These are phyloP conservation scores for Xylaria digitata DNA, from an alignment of 2,329 filamentous ascomycete species.

Conservation along the genomic window DNA sequence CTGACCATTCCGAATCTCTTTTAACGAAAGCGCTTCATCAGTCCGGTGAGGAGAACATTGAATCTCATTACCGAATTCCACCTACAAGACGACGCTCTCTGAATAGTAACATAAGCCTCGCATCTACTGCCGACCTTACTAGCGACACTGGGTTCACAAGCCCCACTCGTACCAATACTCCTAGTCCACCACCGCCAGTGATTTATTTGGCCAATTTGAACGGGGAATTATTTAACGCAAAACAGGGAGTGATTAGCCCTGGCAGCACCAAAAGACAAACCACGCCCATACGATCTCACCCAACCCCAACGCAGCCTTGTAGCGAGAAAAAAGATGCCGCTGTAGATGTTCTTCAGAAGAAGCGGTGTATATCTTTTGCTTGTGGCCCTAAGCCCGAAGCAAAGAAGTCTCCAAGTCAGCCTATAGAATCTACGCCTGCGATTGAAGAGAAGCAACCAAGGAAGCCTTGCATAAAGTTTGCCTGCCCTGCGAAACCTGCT, in stretches of 20 bases:
- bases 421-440: slow-evolving; percentile 50
- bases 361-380: slow-evolving; percentile 92
- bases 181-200: slow-evolving; percentile 83
- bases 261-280: slow-evolving; percentile 44
- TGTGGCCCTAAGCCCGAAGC: slow-evolving; percentile 74
- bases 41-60: slow-evolving; percentile 66
- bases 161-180: slow-evolving; percentile 85
- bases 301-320: slow-evolving; percentile 29
- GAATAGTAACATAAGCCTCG: slow-evolving; percentile 81
- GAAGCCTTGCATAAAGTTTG: slow-evolving; percentile 79
- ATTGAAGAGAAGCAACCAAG: slow-evolving; percentile 57
- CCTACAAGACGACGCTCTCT: slow-evolving; percentile 70
- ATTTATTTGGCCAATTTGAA: slow-evolving; percentile 60
- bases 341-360: slow-evolving; percentile 76
- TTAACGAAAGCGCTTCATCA: slow-evolving; percentile 84
- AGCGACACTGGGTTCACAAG: slow-evolving; percentile 93
- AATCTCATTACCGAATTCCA: slow-evolving; percentile 52
- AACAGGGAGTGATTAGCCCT: slow-evolving; percentile 46
- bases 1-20: slow-evolving; percentile 78
- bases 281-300: slow-evolving; percentile 36
- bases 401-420: slow-evolving; percentile 56
- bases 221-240: slow-evolving; percentile 45
- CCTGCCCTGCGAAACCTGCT: slow-evolving; percentile 69
- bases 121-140: slow-evolving; percentile 91
- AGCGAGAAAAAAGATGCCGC: slow-evolving; percentile 62